Percentiles rank a stretch among this genome's conserved stretches.
Conservation (phyloP, 805 yeast species). For the Cyberlindnera nakhonratchasimensis region DNA sequence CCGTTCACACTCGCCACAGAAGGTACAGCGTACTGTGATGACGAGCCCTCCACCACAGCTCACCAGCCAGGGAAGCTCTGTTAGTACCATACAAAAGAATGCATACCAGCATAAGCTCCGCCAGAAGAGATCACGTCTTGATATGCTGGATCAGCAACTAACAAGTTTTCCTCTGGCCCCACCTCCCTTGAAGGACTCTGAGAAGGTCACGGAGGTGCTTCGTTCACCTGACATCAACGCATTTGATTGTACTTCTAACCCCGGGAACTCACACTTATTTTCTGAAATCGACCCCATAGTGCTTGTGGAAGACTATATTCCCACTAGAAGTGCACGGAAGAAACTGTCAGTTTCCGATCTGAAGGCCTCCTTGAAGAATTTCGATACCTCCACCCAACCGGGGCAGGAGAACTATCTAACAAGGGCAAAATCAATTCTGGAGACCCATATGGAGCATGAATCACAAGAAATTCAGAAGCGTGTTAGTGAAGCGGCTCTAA, state of each 20-base stretch:
- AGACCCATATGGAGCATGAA: neutral
- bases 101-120: constrained; percentile 2
- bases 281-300: constrained; percentile 34
- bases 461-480: neutral
- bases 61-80: neutral
- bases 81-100: neutral
- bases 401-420: constrained; percentile 12
- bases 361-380: constrained; percentile 27
- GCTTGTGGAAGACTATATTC: constrained; percentile 55
- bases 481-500: neutral
- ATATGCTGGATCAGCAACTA: constrained; percentile 36
- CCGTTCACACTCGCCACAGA: neutral
- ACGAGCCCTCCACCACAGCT: constrained; percentile 1
- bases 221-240: constrained; percentile 23
- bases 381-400: constrained; percentile 1
- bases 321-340: constrained; percentile 20
- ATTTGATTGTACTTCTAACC: constrained; percentile 5
- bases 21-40: neutral
- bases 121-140: constrained; percentile 32
- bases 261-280: constrained; percentile 15
- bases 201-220: constrained; percentile 11
- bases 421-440: constrained; percentile 17
- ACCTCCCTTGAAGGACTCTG: constrained; percentile 21
- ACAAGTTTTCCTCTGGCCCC: constrained; percentile 38
- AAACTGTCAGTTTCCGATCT: constrained; percentile 34